A percentile compares a stretch with the other conserved stretches of the same genome.
phyloP scores from a whole-genome alignment of 2,329 filamentous ascomycete species.

The Macrophomina phaseolina region DNA sequence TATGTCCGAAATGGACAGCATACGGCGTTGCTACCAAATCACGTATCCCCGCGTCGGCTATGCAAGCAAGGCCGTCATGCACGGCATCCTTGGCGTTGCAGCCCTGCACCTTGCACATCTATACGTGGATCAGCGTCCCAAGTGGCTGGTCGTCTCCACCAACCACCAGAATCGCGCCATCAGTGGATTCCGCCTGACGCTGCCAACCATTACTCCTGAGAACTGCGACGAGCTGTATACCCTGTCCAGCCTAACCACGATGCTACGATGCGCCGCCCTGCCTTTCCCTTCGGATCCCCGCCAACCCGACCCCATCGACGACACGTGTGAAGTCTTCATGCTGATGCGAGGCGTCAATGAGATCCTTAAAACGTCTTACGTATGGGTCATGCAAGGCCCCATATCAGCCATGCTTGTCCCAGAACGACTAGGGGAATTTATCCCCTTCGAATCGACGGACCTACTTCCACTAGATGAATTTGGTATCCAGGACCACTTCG shows the following conservation, averaged over 20 bases:
- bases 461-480: slow-evolving; percentile 14
- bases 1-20: slow-evolving; percentile 24
- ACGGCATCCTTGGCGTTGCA: slow-evolving; percentile 27
- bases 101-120: slow-evolving; percentile 28
- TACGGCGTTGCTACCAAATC: slow-evolving; percentile 24
- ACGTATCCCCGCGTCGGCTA: slow-evolving; percentile 24
- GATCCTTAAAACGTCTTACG: slow-evolving; percentile 30
- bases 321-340: slow-evolving; percentile 41
- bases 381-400: slow-evolving; percentile 10
- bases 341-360: slow-evolving; percentile 44
- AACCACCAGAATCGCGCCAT: slow-evolving; percentile 47
- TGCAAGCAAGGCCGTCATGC: slow-evolving; percentile 27
- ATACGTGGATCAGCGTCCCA: slow-evolving; percentile 31
- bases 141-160: slow-evolving; percentile 42
- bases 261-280: slow-evolving; percentile 21
- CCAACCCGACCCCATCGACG: slow-evolving; percentile 35
- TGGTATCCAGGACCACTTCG: slow-evolving; percentile 22
- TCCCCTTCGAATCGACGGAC: slow-evolving; percentile 21
- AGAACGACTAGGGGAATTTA: background rate
- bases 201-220: slow-evolving; percentile 38
- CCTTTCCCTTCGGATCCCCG: slow-evolving; percentile 26
- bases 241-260: slow-evolving; percentile 21
- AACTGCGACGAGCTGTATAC: slow-evolving; percentile 40
- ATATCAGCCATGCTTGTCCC: slow-evolving; percentile 21
- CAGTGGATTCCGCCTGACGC: slow-evolving; percentile 36